phyloP scores from a whole-genome alignment of 192 early-diverging fungal species.

The Chytriomyces hyalinus region DNA sequence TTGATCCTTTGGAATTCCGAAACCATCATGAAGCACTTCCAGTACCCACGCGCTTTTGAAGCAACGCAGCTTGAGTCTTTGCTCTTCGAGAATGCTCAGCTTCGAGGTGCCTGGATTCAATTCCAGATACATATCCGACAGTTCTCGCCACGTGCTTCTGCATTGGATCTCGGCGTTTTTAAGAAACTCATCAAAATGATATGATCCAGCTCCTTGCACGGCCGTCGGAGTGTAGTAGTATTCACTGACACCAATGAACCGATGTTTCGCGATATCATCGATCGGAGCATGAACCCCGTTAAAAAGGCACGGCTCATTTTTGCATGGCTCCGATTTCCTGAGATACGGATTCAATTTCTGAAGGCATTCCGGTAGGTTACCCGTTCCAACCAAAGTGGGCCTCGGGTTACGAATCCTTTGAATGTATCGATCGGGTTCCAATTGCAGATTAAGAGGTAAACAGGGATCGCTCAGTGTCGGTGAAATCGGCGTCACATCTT shows the following conservation, averaged over 20 bases:
- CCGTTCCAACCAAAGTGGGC: slow-evolving; percentile 49
- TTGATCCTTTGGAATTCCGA: slow-evolving; percentile 71
- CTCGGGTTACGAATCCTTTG: background rate
- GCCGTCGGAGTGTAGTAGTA: slow-evolving; percentile 95
- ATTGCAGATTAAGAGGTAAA: slow-evolving; percentile 45
- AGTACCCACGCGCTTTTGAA: slow-evolving; percentile 95
- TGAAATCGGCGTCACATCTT: background rate
- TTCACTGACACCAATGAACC: slow-evolving; percentile 93
- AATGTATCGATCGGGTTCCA: slow-evolving; percentile 9
- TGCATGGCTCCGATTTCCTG: slow-evolving; percentile 79
- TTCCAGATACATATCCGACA: slow-evolving; percentile 42
- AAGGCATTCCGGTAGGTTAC: slow-evolving; percentile 48
- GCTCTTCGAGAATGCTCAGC: slow-evolving; percentile 45
- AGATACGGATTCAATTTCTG: slow-evolving; percentile 62
- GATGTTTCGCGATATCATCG: slow-evolving; percentile 67
- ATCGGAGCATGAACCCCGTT: slow-evolving; percentile 90
- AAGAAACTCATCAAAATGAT: slow-evolving; percentile 16
- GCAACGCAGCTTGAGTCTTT: slow-evolving; percentile 83
- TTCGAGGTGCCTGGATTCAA: background rate
- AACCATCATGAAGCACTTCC: slow-evolving; percentile 88
- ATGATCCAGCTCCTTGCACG: slow-evolving; percentile 42
- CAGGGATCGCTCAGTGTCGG: slow-evolving; percentile 47
- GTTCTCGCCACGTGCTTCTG: background rate
- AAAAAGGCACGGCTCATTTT: slow-evolving; percentile 83
- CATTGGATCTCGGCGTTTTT: slow-evolving; percentile 16